phyloP scores from a whole-genome alignment of 768 basidiomycete genomes.

The Leccinum variicolor region DNA sequence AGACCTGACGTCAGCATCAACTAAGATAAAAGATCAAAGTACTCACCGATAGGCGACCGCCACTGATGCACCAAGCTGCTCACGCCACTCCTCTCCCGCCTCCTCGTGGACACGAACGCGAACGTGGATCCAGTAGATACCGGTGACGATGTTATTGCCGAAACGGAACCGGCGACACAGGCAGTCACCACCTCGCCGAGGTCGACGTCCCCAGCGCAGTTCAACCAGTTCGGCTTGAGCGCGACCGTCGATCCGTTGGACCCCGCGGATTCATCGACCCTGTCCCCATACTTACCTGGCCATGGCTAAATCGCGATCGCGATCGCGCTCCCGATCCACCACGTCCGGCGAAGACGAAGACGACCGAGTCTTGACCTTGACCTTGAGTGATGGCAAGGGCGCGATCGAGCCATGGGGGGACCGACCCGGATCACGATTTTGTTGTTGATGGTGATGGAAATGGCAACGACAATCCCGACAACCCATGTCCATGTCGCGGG shows the following conservation, averaged over 20 bases:
- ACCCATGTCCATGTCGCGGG: not conserved
- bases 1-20: not conserved
- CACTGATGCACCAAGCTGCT: constrained; percentile 61
- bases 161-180: too few relatives aligned
- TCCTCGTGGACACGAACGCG: not conserved
- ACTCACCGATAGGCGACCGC: constrained; percentile 66
- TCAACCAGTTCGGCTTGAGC: constrained; percentile 28
- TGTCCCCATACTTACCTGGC: too few relatives aligned
- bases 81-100: constrained; percentile 23
- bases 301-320: too few relatives aligned
- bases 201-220: constrained; percentile 18
- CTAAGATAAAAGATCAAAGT: not conserved
- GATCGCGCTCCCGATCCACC: too few relatives aligned
- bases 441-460: not conserved
- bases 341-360: not conserved
- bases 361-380: not conserved
- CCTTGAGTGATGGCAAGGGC: not conserved
- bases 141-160: not conserved
- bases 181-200: constrained; percentile 26
- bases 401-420: not conserved
- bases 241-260: not conserved
- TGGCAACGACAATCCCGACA: not conserved
- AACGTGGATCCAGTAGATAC: not conserved
- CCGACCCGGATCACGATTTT: not conserved
- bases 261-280: not conserved